Evolutionary conservation across 257 asterid species (phyloP), one percentile per base, ranked within the genome.

Genomic region (Scutellaria barbata): DNA sequence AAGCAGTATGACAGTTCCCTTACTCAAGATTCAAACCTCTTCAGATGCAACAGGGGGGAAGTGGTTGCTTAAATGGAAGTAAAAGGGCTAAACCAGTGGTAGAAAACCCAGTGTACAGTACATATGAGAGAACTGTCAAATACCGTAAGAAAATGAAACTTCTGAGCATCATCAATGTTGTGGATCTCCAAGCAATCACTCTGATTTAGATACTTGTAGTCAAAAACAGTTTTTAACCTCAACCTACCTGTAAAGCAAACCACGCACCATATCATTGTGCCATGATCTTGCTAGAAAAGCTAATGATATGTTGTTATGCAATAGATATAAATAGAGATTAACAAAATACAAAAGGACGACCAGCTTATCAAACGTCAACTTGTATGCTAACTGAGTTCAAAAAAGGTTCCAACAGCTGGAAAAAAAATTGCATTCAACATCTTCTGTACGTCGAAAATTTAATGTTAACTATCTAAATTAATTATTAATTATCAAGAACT

Each of bases 131-230:
- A 25, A 75, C 46, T 43, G 52, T 84, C 46, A 66, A 68, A 73
- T 82, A 85, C 89, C 89, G 40, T 74, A 75, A 95, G 92, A 70
- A 71, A 73, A 73, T 69, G 81, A 80, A 93, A 93, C 73, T 85
- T 84, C 74, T 81, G 82, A 73, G 92, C 86, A 53, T 93, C 98
- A 79, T 90, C 95, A 72, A 80, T 80, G 47, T 66, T 84, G 40
- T 80, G 72, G 71, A 87, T 87, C 74, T 72, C 84, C 76, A 90
- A 75, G 86, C 94, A 87, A 60, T 76, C 79, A 82, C 96, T 83
- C 81, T 86, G 98, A 69, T 81, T 90, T 69, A 93, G 95, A 80
- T 88, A 93, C 41, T 78, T 86, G 88, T 85, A 93, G 41, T 82
- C 92, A 41, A 82, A 74, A 73, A 97, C 95, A 68, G 64, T 80